Conservation (phyloP, 164 flowering plant genomes). For the Vitis riparia region DNA sequence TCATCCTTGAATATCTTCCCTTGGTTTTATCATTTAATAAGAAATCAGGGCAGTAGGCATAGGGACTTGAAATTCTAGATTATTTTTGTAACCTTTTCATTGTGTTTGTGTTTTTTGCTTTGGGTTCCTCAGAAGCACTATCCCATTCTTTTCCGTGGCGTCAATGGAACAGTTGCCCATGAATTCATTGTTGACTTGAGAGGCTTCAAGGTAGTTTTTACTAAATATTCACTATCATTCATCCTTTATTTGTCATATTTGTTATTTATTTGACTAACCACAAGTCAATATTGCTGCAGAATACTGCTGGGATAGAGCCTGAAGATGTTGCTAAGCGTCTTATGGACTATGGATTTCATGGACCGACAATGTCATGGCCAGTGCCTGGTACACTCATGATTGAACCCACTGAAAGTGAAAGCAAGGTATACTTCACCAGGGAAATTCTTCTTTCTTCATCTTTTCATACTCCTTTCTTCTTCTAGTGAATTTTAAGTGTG, state of each 20-base stretch:
- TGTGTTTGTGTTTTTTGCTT: not conserved
- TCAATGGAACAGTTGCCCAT: slow-evolving; percentile 96
- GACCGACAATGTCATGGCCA: slow-evolving; percentile 99
- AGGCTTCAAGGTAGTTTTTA: slow-evolving; percentile 77
- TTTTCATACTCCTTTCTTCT: not conserved
- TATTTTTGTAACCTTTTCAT: not conserved
- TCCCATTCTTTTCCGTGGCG: slow-evolving; percentile 97
- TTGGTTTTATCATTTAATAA: not conserved
- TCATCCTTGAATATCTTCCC: slow-evolving; percentile 6
- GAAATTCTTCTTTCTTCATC: not conserved
- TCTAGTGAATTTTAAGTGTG: not conserved
- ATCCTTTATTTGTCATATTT: not conserved
- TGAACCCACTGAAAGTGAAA: slow-evolving; percentile 99
- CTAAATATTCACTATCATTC: not conserved
- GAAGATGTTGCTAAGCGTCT: slow-evolving; percentile 99
- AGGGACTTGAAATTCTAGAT: not conserved
- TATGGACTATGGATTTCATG: slow-evolving; percentile 98
- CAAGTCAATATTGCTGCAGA: slow-evolving; percentile 34
- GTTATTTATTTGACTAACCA: not conserved
- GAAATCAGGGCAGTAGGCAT: not conserved
- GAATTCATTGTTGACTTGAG: slow-evolving; percentile 93
- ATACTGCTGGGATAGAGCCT: slow-evolving; percentile 92
- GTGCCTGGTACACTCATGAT: slow-evolving; percentile 99
- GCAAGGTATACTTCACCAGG: slow-evolving; percentile 59
- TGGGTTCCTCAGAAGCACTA: slow-evolving; percentile 62